These are phyloP conservation scores for Withania somnifera DNA, from an alignment of 305 asterid genomes.

Conservation along the genomic window DNA sequence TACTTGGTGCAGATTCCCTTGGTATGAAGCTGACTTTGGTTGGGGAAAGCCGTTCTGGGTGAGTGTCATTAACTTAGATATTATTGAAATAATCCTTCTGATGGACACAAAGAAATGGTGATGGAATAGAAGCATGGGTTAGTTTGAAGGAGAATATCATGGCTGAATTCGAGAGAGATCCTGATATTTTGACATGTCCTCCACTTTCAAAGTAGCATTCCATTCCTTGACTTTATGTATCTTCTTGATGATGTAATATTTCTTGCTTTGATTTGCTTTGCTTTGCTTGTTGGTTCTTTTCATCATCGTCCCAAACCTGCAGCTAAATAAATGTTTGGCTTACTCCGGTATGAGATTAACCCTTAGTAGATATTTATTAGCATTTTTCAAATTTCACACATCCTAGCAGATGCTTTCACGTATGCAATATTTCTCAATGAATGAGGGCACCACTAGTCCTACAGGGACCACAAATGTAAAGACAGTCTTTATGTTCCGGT, in stretches of 20 bases:
- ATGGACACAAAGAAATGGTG: neutral
- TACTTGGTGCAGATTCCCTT: neutral
- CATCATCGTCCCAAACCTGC: neutral
- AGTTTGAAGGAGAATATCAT: neutral
- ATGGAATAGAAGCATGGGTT: constrained; percentile 7
- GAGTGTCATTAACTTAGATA: neutral
- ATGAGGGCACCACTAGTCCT: too few relatives aligned
- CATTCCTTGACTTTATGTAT: neutral
- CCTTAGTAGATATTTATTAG: too few relatives aligned
- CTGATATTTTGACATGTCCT: neutral
- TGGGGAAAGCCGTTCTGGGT: constrained; percentile 13
- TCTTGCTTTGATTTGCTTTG: neutral
- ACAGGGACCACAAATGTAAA: too few relatives aligned
- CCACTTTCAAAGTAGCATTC: neutral
- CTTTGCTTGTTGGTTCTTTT: neutral
- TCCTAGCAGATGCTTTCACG: too few relatives aligned
- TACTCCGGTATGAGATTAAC: too few relatives aligned
- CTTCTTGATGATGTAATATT: neutral
- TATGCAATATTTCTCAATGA: too few relatives aligned
- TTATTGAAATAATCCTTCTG: neutral
- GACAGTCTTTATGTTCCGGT: too few relatives aligned
- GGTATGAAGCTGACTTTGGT: constrained; percentile 6
- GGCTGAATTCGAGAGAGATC: neutral
- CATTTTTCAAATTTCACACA: too few relatives aligned
- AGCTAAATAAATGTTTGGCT: too few relatives aligned